Evolutionary conservation across 805 yeast species (phyloP), one percentile per base, ranked within the genome.

Genomic region (Ogataea ganodermae): DNA sequence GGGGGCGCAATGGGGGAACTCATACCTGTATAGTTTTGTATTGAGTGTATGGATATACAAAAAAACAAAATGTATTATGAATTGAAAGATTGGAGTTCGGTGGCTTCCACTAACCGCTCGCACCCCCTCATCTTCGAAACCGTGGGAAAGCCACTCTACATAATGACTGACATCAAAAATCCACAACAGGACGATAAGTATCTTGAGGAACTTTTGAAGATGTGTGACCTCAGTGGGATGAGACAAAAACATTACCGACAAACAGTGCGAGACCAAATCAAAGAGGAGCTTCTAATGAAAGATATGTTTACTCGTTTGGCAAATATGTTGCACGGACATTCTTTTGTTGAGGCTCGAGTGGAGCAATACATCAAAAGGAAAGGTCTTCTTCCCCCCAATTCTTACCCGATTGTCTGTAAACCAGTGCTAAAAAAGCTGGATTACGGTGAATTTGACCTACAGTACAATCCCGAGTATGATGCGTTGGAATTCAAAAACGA

Each of bases 41-140:
- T n/a, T n/a, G n/a, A n/a, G n/a, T n/a, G n/a, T n/a, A n/a, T n/a
- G 10, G 9, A 10, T 7, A 10, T 24, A 24, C 7, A 24, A 10
- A 24, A 24, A 24, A 17, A 3, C 27, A 30, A 24, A 17, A 56
- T 58, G 61, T 51, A 43, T 22, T 55, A 48, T 48, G 53, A 56
- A 31, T 33, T 56, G 23, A 58, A 52, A 28, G 48, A 45, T 27
- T 60, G 62, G 61, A 44, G 49, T 18, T 38, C 46, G 14, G 50
- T 60, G 31, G 60, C 61, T 13, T 56, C 59, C 6, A 51, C 53
- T 7, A 42, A 46, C n/a, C 46, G 55, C 17, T 53, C 59, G 3
- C 63, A 60, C 43, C 63, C 66, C 6, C 44, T 58, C 23, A 55
- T 60, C n/a, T 61, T 55, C 47, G 61, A 60, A 38, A 41, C 54